Base-by-base conservation (phyloP, 305 asterid species). In the Fraxinus dipetala region DNA sequence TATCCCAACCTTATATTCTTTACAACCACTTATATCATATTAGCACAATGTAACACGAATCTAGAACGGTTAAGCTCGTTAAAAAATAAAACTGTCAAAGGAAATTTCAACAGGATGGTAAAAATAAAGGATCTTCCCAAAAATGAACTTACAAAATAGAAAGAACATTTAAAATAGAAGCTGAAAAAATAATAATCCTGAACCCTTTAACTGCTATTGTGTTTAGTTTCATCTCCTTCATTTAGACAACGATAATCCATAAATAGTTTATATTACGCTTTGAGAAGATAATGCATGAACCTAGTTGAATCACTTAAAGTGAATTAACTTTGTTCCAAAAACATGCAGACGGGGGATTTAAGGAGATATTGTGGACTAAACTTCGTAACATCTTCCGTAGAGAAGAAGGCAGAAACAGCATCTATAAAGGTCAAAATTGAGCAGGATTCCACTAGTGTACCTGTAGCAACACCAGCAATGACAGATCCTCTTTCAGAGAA, bases 351-450 rank as follows among this genome's bases (percentile, higher is more conserved):
- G 18, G 85, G 75, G 84, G 98, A 95, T 87, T 87, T 93, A 43
- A 87, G 84, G 83, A 90, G 95, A 86, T 87, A 85, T 54, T 90
- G 89, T 65, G 94, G 94, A 5, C 79, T 93, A 30, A 91, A 91
- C 9, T 88, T 92, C 4, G 93, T 92, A 51, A 92, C 98, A 32
- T 95, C 97, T 65, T 95, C 98, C 1, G 83, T 93, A 34, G 92
- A 85, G 86, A 93, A 90, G 85, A 93, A 93, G 83, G 93, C 89
- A 22, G 93, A 86, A 30, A 95, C 92, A 2, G 89, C 75, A 78
- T 92, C 92, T n/a, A 79, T 89, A n/a, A 83, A 70, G 51, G 86
- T 73, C 45, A 86, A 87, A 80, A 61, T 88, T 1, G 92, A 88
- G 30, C 84, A 83, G 30, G 92, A 87, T 79, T 89, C 91, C 0